phyloP scores from a whole-genome alignment of 345 rosid genomes.

The Excoecaria agallocha region DNA sequence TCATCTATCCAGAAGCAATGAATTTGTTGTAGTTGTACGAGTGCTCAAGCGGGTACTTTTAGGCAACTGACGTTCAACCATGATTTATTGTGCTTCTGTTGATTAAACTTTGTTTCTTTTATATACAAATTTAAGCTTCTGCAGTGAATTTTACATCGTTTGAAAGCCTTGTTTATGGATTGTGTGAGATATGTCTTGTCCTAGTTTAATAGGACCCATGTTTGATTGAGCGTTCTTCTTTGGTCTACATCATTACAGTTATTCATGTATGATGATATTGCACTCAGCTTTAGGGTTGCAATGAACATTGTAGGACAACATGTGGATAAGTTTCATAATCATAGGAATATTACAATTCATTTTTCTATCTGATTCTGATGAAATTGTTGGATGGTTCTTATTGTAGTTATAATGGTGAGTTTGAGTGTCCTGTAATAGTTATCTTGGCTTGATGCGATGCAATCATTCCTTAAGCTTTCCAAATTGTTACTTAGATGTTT shows the following conservation, averaged over 20 bases:
- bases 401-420: neutral
- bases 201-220: neutral
- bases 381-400: neutral
- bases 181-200: neutral
- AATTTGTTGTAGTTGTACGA: neutral
- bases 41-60: neutral
- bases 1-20: too few species aligned
- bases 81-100: neutral
- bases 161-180: neutral
- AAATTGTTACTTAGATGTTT: slow-evolving; percentile 11
- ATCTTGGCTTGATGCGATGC: neutral
- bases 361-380: neutral
- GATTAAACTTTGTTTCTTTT: neutral
- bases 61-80: neutral
- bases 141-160: neutral
- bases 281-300: neutral
- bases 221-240: neutral
- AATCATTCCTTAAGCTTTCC: slow-evolving; percentile 5
- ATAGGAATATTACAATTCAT: neutral
- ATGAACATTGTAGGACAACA: neutral
- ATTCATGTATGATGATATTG: too few species aligned
- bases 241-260: neutral
- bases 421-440: neutral
- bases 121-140: neutral
- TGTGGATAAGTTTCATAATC: neutral